Percentiles rank a stretch among this genome's conserved stretches.
phyloP scores from a whole-genome alignment of 2,329 filamentous ascomycete genomes.

The Myotisia sp. region DNA sequence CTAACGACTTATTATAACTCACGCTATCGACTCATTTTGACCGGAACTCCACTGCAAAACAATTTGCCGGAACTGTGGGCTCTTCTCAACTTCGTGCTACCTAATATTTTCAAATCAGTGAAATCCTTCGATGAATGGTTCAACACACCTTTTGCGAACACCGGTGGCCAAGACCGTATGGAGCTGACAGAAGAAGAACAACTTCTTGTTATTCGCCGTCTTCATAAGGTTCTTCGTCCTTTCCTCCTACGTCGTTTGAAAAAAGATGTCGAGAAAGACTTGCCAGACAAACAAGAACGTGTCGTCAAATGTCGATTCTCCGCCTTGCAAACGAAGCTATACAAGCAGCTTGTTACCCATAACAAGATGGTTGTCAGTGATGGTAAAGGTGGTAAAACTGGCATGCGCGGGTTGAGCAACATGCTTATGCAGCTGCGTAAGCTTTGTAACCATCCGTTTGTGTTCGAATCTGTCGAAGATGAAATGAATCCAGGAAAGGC shows the following conservation, averaged over 20 bases:
- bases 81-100: conserved; percentile 93
- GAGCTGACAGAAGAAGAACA: conserved; percentile 99
- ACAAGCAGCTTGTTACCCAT: conserved; percentile 94
- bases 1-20: conserved; percentile 92
- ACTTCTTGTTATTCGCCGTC: conserved; percentile 89
- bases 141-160: conserved; percentile 98
- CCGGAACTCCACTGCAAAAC: conserved; percentile 93
- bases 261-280: conserved; percentile 97
- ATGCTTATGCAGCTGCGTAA: conserved; percentile 99
- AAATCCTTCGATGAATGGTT: conserved; percentile 99
- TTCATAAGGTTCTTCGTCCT: conserved; percentile 92
- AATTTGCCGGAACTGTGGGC: conserved; percentile 94
- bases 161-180: conserved; percentile 96
- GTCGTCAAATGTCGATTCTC: conserved; percentile 99
- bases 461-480: conserved; percentile 94
- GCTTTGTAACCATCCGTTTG: conserved; percentile 96
- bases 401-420: conserved; percentile 88
- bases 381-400: conserved; percentile 87
- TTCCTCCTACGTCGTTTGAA: conserved; percentile 97
- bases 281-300: conserved; percentile 97
- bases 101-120: conserved; percentile 97
- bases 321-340: conserved; percentile 77
- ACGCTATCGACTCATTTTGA: conserved; percentile 89
- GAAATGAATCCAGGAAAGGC: conserved; percentile 84
- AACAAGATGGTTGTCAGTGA: conserved; percentile 91